Evolutionary conservation across 1,284 basidiomycete species (phyloP), one percentile per base, ranked within the genome.

Genomic region (Ganoderma meredithae): DNA sequence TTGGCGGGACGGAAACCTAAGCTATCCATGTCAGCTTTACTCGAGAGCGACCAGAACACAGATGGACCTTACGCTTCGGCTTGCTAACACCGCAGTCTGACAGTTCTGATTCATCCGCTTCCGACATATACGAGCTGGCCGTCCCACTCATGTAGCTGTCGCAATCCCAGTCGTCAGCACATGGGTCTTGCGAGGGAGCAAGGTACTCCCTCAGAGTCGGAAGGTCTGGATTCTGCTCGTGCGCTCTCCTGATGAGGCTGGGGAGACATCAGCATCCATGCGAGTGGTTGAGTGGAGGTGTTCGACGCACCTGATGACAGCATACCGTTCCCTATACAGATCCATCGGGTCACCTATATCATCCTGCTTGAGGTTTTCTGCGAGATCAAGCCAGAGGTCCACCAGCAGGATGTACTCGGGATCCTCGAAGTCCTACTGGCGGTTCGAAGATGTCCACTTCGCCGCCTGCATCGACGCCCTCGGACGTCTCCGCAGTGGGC

Each of bases 361-460:
- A 8, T 62, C 61, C 44, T 53, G 61, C 22, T 62, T 62, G 33
- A 52, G 44, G n/a, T 62, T 44, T 10, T 33, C 61, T 2, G 19
- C 10, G 27, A 62, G 44, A 52, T 62, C 47, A 0, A 62, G 19
- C 61, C 61, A 52, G 9, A 62, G 19, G 33, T 52, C 19, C n/a
- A 62, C 47, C 9, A 62, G 44, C 10, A 47, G 61, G 4, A 55
- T 55, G 17, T 31, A 33, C 52, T 55, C 52, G 15, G 52, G 52
- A 19, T 55, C 52, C 5, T 55, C 12, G 27, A 55, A 17, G 17
- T 55, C 27, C 22, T 31, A 17, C 52, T 3, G 22, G 22, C n/a
- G 47, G 22, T 10, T 15, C 52, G 27, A 55, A 55, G 27, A 55
- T 25, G 52, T 55, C 52, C 7, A 15, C 27, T 33, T 55, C 27